Evolutionary conservation across 306 rosid species (phyloP).

Genomic region (Macrotyloma uniflorum): DNA sequence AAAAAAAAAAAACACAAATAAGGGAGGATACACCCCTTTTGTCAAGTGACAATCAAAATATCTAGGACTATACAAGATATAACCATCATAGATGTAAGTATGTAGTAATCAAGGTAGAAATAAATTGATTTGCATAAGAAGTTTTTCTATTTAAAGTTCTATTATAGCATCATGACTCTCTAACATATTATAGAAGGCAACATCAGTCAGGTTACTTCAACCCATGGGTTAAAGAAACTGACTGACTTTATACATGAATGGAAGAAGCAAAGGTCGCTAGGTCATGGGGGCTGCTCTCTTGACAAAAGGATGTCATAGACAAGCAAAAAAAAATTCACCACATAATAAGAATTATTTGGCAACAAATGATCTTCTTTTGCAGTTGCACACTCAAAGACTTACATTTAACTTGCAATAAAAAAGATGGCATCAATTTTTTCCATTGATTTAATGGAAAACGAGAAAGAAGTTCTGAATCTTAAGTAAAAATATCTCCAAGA

Average conservation of each 20-base stretch:
- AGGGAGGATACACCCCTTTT: not conserved
- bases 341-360: too few relatives aligned
- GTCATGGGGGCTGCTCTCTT: too few relatives aligned
- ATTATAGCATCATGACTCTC: too few relatives aligned
- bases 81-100: not conserved
- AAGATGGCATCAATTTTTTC: not conserved
- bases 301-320: too few relatives aligned
- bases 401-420: not conserved
- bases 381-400: not conserved
- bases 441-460: slow-evolving; percentile 21
- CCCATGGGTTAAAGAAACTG: too few relatives aligned
- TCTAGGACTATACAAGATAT: not conserved
- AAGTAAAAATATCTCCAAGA: not conserved
- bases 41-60: slow-evolving; percentile 5
- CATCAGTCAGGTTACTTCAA: too few relatives aligned
- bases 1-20: too few relatives aligned
- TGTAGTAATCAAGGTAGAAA: not conserved
- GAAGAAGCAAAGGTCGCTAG: too few relatives aligned
- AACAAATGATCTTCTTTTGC: not conserved
- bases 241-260: too few relatives aligned
- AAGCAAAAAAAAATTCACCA: too few relatives aligned
- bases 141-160: not conserved
- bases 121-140: not conserved
- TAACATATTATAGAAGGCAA: too few relatives aligned
- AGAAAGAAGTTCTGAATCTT: not conserved